Percentiles rank a stretch among this genome's conserved stretches.
These are phyloP conservation scores for Asterella californica DNA, from an alignment of 225 moss, liverwort and hornwort species.

Conservation along the genomic window DNA sequence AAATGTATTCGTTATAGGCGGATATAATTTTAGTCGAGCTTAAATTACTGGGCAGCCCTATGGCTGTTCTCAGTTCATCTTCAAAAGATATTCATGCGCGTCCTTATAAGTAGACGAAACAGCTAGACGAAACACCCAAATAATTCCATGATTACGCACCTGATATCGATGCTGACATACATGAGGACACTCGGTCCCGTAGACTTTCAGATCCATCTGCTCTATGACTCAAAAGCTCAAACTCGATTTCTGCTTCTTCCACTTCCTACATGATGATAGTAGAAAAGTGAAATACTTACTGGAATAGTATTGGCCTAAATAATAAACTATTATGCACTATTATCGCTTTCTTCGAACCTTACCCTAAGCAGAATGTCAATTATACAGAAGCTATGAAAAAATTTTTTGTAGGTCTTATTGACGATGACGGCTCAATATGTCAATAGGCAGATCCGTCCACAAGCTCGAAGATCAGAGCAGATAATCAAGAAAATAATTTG, in stretches of 20 bases:
- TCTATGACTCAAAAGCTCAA: conserved; percentile 53
- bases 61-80: no score
- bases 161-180: conserved; percentile 28
- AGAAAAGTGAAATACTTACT: not conserved
- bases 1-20: not conserved
- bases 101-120: not conserved
- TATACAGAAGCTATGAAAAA: no score
- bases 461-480: not conserved
- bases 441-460: no score
- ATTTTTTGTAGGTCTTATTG: no score
- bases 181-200: conserved; percentile 15
- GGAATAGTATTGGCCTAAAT: not conserved
- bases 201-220: conserved; percentile 32
- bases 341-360: not conserved
- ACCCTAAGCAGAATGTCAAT: not conserved
- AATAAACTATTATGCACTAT: no score
- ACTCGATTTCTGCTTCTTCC: conserved; percentile 86
- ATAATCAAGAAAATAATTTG: no score
- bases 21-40: no score
- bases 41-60: no score
- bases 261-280: conserved; percentile 50
- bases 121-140: not conserved
- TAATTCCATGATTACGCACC: conserved; percentile 24
- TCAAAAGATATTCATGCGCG: no score
- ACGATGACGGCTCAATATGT: no score